Base-by-base conservation (phyloP, 495 filamentous ascomycete species). In the Penicillium fimorum region DNA sequence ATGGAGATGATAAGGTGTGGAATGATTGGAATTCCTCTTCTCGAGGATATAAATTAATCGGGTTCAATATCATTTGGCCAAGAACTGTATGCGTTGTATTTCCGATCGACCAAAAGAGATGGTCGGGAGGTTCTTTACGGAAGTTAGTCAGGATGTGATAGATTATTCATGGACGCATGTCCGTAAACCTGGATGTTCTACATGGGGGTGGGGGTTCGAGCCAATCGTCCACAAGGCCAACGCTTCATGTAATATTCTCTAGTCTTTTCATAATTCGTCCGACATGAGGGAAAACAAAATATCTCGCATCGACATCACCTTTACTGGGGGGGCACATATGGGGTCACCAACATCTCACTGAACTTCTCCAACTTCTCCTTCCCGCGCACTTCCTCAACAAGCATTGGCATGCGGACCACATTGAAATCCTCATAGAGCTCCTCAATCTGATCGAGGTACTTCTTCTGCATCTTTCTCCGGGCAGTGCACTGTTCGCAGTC, bases 341-440 rank as follows among this genome's bases (percentile, higher is more conserved):
- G 52, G 15, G 30, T 57, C 12, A 53, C 50, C 50, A 52, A 32
- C 50, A 52, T 52, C 50, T 52, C 50, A 79, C 81, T 74, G 64
- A 52, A 85, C 84, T 79, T 91, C 72, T 93, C 91, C 60, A 98
- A 73, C 68, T 85, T 91, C 71, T 97, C 93, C 80, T 93, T 96
- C 13, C 94, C 94, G 59, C 95, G 78, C 7, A 99, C 91, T 70
- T 99, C 94, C 71, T 97, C 93, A 3, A 94, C 89, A 64, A 99
- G 74, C 60, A 97, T 74, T 20, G 94, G 94, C 90, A 97, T 96
- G 76, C 91, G 91, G 44, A 99, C 93, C 32, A 99, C 93, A 70
- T 99, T 96, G 72, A 99, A 99, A 69, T 99, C 94, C 60, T 97
- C 92, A 64, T 99, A 99, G 47, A 99, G 74, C 78, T 99, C 95